Percentiles rank a stretch among this genome's conserved stretches.
Conservation (phyloP, 768 basidiomycete genomes). For the Auriculariales sp. region DNA sequence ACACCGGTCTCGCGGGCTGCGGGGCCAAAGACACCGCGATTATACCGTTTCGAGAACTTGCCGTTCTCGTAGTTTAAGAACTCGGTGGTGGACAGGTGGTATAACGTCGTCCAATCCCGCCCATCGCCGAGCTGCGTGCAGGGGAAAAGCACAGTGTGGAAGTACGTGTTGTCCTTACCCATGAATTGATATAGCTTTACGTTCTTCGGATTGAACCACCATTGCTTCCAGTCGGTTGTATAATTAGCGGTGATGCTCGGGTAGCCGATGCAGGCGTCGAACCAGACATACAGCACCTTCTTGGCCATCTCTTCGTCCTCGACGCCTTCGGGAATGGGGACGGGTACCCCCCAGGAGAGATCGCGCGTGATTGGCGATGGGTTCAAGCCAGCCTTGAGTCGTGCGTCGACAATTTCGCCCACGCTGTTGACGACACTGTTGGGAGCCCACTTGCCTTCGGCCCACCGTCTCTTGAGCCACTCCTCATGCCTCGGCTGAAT, state of each 20-base stretch:
- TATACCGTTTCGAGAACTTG: constrained; percentile 96
- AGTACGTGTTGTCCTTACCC: constrained; percentile 99
- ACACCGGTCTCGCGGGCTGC: constrained; percentile 88
- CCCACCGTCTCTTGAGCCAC: constrained; percentile 73
- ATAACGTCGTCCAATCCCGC: constrained; percentile 82
- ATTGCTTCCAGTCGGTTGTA: constrained; percentile 86
- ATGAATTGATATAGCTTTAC: constrained; percentile 96
- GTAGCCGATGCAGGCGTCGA: constrained; percentile 94
- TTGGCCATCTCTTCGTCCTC: constrained; percentile 76
- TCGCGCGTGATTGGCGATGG: constrained; percentile 91
- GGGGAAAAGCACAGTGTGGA: constrained; percentile 94
- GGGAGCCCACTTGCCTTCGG: constrained; percentile 79
- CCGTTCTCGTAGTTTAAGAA: constrained; percentile 97
- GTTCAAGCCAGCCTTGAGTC: constrained; percentile 70
- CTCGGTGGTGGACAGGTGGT: constrained; percentile 92
- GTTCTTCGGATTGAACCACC: constrained; percentile 90
- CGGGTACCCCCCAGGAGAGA: constrained; percentile 90
- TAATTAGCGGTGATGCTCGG: constrained; percentile 94
- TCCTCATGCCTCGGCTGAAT: constrained; percentile 73
- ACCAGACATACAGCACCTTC: constrained; percentile 98
- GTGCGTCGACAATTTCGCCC: constrained; percentile 78
- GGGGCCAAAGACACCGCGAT: constrained; percentile 93
- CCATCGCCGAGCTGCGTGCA: constrained; percentile 81
- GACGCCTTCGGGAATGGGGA: constrained; percentile 55
- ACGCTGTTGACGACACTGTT: constrained; percentile 84